Conservation (phyloP, 2,329 filamentous ascomycete genomes). For the Cladosporium colombiae region DNA sequence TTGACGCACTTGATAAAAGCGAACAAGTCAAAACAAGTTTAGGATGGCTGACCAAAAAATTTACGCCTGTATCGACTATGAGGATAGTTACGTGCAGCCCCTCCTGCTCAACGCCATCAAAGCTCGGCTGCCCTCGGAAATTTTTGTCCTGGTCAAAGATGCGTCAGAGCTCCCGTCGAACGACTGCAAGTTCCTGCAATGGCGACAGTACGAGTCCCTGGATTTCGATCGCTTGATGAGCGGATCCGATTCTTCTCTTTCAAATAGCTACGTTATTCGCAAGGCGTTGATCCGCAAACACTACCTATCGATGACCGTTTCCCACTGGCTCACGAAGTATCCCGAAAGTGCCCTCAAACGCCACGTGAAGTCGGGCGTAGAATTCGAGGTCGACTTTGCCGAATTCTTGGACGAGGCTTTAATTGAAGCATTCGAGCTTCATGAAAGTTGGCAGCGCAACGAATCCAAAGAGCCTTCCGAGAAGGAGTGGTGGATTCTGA, state of each 20-base stretch:
- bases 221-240: conserved; percentile 75
- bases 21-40: background rate
- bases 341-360: conserved; percentile 67
- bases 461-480: conserved; percentile 42
- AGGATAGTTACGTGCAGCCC: conserved; percentile 85
- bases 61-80: conserved; percentile 78
- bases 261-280: conserved; percentile 92
- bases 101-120: conserved; percentile 75
- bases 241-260: conserved; percentile 63
- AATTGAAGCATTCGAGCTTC: conserved; percentile 78
- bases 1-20: background rate
- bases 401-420: conserved; percentile 95
- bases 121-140: conserved; percentile 56
- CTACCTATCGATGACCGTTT: conserved; percentile 80
- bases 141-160: conserved; percentile 46
- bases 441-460: conserved; percentile 74
- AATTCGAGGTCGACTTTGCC: conserved; percentile 93
- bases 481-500: conserved; percentile 92
- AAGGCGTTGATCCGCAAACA: conserved; percentile 97
- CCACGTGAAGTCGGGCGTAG: conserved; percentile 75
- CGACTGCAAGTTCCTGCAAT: conserved; percentile 66
- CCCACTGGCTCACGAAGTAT: conserved; percentile 83
- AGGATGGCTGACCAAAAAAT: conserved; percentile 38
- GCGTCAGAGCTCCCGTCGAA: conserved; percentile 55
- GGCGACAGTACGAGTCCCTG: conserved; percentile 81